Percentiles rank a stretch among this genome's conserved stretches.
Evolutionary conservation across 306 rosid species (phyloP).

Genomic region (Sphenostylis stenocarpa): DNA sequence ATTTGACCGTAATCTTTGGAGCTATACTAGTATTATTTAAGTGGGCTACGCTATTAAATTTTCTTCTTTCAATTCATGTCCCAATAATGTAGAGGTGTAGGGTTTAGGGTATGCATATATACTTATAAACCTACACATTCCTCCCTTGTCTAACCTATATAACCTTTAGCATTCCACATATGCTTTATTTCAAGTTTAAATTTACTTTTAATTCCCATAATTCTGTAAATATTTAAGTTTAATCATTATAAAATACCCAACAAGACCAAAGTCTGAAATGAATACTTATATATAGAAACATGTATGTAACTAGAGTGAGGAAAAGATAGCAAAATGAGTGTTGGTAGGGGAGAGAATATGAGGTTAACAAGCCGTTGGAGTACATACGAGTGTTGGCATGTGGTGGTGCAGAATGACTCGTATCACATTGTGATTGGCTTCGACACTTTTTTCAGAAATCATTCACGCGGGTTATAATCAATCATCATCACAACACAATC

Average conservation of each 20-base stretch:
- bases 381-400: not conserved
- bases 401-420: conserved; percentile 4
- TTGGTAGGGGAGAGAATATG: not conserved
- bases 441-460: conserved; percentile 18
- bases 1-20: not conserved
- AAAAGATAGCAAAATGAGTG: not conserved
- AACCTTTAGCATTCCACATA: too few relatives aligned
- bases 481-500: not conserved
- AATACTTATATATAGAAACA: not conserved
- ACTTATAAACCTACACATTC: too few relatives aligned
- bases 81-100: conserved; percentile 37
- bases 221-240: too few relatives aligned
- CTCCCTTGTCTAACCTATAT: too few relatives aligned
- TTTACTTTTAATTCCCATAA: too few relatives aligned
- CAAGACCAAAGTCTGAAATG: too few relatives aligned
- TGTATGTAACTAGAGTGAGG: not conserved
- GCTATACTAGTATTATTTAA: not conserved
- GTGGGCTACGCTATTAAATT: not conserved
- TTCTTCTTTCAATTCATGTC: not conserved
- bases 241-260: too few relatives aligned
- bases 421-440: conserved; percentile 30
- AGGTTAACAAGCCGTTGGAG: not conserved
- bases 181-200: too few relatives aligned
- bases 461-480: not conserved
- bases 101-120: too few relatives aligned